Evolutionary conservation across 2,329 filamentous ascomycete genomes (phyloP).

Genomic region (Leptoxyphium fumago): DNA sequence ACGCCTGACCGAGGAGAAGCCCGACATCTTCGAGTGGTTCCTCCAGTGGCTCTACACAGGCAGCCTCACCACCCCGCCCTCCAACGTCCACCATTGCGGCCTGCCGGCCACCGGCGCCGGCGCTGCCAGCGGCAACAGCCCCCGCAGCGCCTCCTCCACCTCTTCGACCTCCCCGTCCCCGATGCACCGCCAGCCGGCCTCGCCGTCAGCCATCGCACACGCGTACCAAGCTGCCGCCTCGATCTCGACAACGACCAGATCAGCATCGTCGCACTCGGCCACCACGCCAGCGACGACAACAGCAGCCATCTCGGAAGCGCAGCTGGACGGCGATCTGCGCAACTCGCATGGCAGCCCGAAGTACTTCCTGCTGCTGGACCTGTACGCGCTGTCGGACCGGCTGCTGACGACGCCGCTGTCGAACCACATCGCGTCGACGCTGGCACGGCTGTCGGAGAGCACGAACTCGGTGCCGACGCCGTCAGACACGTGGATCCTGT

Average conservation of each 20-base stretch:
- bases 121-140: conserved; percentile 2
- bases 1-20: conserved; percentile 28
- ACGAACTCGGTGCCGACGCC: conserved; percentile 37
- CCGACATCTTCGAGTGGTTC: conserved; percentile 35
- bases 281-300: neutral
- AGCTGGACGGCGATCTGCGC: conserved; percentile 23
- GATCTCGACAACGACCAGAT: conserved; percentile 4
- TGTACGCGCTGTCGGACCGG: conserved; percentile 32
- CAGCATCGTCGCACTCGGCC: conserved; percentile 1
- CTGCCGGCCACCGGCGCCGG: neutral
- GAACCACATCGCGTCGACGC: conserved; percentile 29
- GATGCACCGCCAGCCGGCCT: neutral
- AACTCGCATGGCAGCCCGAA: conserved; percentile 33
- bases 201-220: neutral
- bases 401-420: conserved; percentile 31
- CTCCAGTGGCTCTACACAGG: conserved; percentile 37
- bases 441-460: conserved; percentile 29
- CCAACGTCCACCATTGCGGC: conserved; percentile 1
- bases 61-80: conserved; percentile 15
- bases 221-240: neutral
- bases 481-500: conserved; percentile 33
- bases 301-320: conserved; percentile 3
- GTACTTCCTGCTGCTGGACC: conserved; percentile 35
- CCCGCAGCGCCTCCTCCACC: neutral
- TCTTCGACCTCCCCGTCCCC: conserved; percentile 1